A percentile compares a stretch with the other conserved stretches of the same genome.
Conservation (phyloP, 148 eudicot species). For the Polygonum aviculare region DNA sequence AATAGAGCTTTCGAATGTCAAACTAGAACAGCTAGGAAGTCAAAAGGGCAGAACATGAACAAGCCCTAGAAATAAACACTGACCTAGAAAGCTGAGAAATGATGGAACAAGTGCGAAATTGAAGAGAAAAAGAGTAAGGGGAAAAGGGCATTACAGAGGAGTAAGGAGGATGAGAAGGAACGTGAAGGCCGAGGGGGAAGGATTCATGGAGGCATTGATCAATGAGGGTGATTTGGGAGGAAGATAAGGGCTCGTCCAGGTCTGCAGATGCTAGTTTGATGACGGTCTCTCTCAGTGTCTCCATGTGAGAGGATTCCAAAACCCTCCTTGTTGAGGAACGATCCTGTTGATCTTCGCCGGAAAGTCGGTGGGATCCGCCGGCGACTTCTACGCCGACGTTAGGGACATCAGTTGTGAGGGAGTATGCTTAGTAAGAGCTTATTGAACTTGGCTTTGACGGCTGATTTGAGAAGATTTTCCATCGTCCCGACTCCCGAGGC, state of each 20-base stretch:
- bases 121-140: neutral
- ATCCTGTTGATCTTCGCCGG: no score
- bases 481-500: no score
- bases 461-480: no score
- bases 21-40: neutral
- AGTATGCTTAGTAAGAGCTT: no score
- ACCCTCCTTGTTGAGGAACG: no score
- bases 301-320: neutral
- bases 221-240: conserved; percentile 20
- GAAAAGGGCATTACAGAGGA: conserved; percentile 22
- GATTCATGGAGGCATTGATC: conserved; percentile 16
- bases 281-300: conserved; percentile 22
- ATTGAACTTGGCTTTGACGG: no score
- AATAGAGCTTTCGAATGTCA: neutral
- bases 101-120: neutral
- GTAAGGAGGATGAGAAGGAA: conserved; percentile 43
- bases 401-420: no score
- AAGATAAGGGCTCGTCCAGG: conserved; percentile 14
- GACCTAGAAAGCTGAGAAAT: neutral
- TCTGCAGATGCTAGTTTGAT: conserved; percentile 21
- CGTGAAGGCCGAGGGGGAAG: conserved; percentile 15
- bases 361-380: no score
- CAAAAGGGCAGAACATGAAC: neutral
- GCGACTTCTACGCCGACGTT: no score
- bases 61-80: neutral